These are phyloP conservation scores for Bipolaris oryzae DNA, from an alignment of 2,329 filamentous ascomycete genomes.

Conservation along the genomic window DNA sequence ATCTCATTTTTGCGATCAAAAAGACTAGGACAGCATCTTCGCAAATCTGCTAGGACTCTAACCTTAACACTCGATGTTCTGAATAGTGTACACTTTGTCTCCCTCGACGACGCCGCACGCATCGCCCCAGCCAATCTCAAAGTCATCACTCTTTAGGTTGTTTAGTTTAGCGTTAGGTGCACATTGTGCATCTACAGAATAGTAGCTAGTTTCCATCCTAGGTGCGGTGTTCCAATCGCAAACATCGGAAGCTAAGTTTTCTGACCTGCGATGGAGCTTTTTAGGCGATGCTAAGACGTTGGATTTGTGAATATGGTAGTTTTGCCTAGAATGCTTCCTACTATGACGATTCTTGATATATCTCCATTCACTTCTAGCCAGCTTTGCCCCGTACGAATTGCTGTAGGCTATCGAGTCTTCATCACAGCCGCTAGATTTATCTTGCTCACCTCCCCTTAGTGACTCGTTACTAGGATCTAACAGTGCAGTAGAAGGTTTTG, in stretches of 20 bases:
- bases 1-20: neutral
- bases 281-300: neutral
- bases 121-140: slow-evolving; percentile 52
- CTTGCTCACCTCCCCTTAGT: neutral
- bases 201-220: slow-evolving; percentile 50
- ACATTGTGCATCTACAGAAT: slow-evolving; percentile 48
- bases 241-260: slow-evolving; percentile 15
- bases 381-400: neutral
- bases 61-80: slow-evolving; percentile 6
- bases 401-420: neutral
- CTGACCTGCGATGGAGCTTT: neutral
- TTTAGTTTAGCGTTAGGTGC: slow-evolving; percentile 36
- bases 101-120: slow-evolving; percentile 46
- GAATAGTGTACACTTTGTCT: slow-evolving; percentile 10
- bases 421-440: neutral
- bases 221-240: slow-evolving; percentile 48
- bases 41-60: neutral
- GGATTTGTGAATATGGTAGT: slow-evolving; percentile 4
- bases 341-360: slow-evolving; percentile 6
- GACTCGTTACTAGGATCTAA: neutral
- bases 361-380: slow-evolving; percentile 3
- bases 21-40: neutral
- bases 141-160: slow-evolving; percentile 23
- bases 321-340: neutral
- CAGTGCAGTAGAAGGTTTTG: slow-evolving; percentile 3